Base-by-base conservation (phyloP, 441 rosid genomes). In the Gossypium gossypioides region DNA sequence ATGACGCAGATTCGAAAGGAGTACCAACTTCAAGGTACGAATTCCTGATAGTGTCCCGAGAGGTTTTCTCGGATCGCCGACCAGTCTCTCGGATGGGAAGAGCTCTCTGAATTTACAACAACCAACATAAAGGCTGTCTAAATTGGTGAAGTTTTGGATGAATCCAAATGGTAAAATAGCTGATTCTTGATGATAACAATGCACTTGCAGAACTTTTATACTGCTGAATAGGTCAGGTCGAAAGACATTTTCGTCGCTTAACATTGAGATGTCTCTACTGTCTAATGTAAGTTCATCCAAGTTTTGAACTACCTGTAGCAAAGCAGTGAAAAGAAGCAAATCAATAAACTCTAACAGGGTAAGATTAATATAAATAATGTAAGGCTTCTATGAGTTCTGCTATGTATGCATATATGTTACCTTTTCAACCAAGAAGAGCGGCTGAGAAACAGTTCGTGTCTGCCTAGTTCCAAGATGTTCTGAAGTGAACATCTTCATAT, bases 211-310 rank as follows among this genome's bases (percentile, higher is more conserved):
- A 10, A 0, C 1, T 22, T 72, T 59, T 6, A 79, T 22, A 1
- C 64, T 51, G 67, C 9, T 32, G 27, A 71, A 76, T 18, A 67
- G 25, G 18, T 68, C 27, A 13, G 25, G 29, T 21, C 51, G 40
- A 67, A 71, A 63, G 2, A 60, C 74, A 37, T 37, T 37, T 52
- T 48, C 29, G 5, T 50, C 3, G 19, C 56, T 8, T 24, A 82
- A 42, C 51, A 58, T 69, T 7, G 3, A n/a, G 3, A 57, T 37
- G 16, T 74, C 79, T 7, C 54, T 69, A 37, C 64, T 56, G 18
- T 56, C 13, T 29, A 75, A 2, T 4, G 74, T 0, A 46, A 80
- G 21, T 56, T 52, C 65, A 37, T 71, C 78, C 73, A 82, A 72
- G 32, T 74, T 68, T 12, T 19, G 55, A 44, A 59, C 19, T 1